phyloP scores from a whole-genome alignment of 192 early-diverging fungal genomes.

The Diversispora epigaea region DNA sequence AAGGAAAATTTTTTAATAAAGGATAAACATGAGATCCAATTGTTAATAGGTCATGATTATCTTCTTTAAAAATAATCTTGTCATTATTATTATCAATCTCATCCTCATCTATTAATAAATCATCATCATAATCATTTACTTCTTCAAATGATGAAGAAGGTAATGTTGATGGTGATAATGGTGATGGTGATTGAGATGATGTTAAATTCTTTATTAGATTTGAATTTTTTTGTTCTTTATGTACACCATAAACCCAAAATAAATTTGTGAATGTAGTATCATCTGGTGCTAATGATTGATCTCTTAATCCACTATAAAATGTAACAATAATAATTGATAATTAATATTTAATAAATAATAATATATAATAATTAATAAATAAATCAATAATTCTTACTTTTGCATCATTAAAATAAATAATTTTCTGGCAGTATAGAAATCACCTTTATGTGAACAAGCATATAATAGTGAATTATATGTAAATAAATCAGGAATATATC shows the following conservation, averaged over 20 bases:
- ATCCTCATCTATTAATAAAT: not conserved
- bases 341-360: not conserved
- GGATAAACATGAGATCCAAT: slow-evolving; percentile 1
- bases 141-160: not conserved
- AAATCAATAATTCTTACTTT: slow-evolving; percentile 34
- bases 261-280: slow-evolving; percentile 65
- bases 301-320: slow-evolving; percentile 15
- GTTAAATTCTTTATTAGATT: slow-evolving; percentile 25
- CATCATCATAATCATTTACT: not conserved
- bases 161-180: too few relatives aligned
- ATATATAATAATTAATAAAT: not conserved
- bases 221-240: slow-evolving; percentile 39
- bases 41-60: not conserved
- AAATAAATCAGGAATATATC: slow-evolving; percentile 74
- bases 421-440: slow-evolving; percentile 68
- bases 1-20: not conserved
- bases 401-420: slow-evolving; percentile 62
- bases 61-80: not conserved
- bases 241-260: slow-evolving; percentile 66
- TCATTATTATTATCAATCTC: not conserved
- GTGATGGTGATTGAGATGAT: too few relatives aligned
- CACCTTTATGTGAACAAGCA: slow-evolving; percentile 69
- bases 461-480: slow-evolving; percentile 84
- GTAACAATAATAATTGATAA: not conserved
- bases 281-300: slow-evolving; percentile 53